Evolutionary conservation across 1,139 yeast species (phyloP), one percentile per base, ranked within the genome.

Genomic region (Suhomyces yuchorum): DNA sequence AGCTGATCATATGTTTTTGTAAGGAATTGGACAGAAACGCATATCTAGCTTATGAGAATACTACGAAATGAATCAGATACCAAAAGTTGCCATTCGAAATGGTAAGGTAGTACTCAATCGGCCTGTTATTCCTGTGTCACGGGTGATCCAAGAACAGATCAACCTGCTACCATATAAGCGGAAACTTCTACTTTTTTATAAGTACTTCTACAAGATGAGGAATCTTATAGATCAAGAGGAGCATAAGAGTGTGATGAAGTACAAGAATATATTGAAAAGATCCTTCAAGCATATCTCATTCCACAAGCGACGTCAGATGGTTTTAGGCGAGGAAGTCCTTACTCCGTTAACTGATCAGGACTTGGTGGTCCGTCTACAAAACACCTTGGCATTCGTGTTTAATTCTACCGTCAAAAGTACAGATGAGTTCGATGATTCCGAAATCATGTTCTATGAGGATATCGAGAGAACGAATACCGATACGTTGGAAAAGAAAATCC

Each of bases 371-470:
- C 51, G 80, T 18, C 42, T 70, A 30, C 49, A 63, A 24, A 72
- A 71, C 49, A 70, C 79, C 2, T 55, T 68, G 28, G 68, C 63
- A 17, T 75, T 75, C 56, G 70, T 73, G 3, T 69, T 67, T 55
- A 75, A 75, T 52, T 65, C 75, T 3, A 68, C 77, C 0, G 71
- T 73, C 38, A 47, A 50, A 37, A 9, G 56, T 51, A 19, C 50
- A 38, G 11, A 55, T 50, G 24, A 59, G 47, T 46, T 50, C 6
- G 50, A 54, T 2, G 52, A 53, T 17, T 52, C 50, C 4, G 57
- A 54, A 11, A 59, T 60, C 1, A 38, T 56, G 3, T 67, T 59
- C 44, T 63, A 51, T 42, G 56, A 61, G 8, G 73, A 69, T 36
- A 44, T 61, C 5, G 48, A 55, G 15, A 42, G 42, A 8, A 46